phyloP scores from a whole-genome alignment of 2,329 filamentous ascomycete genomes.

The Diaporthe sp. region DNA sequence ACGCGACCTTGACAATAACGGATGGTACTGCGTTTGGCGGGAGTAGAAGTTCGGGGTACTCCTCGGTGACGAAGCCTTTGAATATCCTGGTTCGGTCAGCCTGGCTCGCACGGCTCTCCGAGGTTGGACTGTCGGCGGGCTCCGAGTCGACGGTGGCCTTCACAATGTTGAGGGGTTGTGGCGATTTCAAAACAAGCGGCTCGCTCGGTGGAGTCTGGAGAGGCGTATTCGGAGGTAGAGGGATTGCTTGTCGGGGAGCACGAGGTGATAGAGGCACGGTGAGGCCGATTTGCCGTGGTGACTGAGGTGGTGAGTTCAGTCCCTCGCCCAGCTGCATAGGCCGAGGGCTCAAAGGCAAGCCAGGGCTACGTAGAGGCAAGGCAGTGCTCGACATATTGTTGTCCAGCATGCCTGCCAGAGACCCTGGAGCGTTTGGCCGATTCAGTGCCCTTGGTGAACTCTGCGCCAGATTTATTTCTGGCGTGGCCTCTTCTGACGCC shows the following conservation, averaged over 20 bases:
- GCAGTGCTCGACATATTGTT: conserved; percentile 46
- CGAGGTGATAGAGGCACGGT: conserved; percentile 70
- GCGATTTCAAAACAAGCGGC: conserved; percentile 50
- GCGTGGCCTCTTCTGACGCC: conserved; percentile 53
- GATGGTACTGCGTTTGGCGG: conserved; percentile 90
- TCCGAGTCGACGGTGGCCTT: conserved; percentile 45
- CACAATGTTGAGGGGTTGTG: conserved; percentile 51
- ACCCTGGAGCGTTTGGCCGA: conserved; percentile 50
- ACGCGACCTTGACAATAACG: conserved; percentile 87
- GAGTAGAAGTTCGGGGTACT: conserved; percentile 86
- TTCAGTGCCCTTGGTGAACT: conserved; percentile 52
- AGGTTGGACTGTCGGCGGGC: conserved; percentile 43
- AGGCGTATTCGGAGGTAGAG: conserved; percentile 76
- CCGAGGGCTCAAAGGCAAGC: conserved; percentile 69
- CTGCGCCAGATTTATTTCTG: conserved; percentile 44
- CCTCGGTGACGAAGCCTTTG: conserved; percentile 82
- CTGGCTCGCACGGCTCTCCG: conserved; percentile 47
- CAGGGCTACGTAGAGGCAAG: conserved; percentile 65
- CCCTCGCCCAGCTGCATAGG: conserved; percentile 64
- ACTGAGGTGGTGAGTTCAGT: conserved; percentile 74
- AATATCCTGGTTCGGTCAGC: conserved; percentile 68
- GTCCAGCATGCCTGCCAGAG: conserved; percentile 61
- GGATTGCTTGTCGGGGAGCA: conserved; percentile 78
- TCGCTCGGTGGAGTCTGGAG: conserved; percentile 63
- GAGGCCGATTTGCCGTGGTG: conserved; percentile 63